phyloP scores from a whole-genome alignment of 441 rosid species.

The Eruca vesicaria region DNA sequence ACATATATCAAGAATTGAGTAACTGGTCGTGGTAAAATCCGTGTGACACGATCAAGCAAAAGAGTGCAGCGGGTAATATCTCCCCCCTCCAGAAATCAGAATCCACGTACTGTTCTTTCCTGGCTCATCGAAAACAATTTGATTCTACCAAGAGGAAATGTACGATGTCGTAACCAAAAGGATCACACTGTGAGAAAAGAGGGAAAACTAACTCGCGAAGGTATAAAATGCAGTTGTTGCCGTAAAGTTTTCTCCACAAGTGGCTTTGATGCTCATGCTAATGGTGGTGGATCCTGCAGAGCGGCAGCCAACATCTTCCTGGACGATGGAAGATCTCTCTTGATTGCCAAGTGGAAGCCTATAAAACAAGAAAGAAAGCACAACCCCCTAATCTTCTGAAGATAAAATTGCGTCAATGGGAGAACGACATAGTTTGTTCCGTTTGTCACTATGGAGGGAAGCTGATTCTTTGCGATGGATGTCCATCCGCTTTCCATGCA shows the following conservation, averaged over 20 bases:
- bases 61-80: conserved; percentile 43
- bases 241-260: conserved; percentile 42
- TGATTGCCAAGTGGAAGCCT: conserved; percentile 59
- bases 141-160: conserved; percentile 61
- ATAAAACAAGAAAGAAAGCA: conserved; percentile 33
- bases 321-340: conserved; percentile 80
- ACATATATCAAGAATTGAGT: conserved; percentile 20
- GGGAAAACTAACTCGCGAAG: conserved; percentile 61
- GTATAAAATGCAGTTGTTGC: conserved; percentile 77
- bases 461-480: conserved; percentile 54
- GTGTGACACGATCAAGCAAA: conserved; percentile 48
- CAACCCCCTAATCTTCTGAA: conserved; percentile 26
- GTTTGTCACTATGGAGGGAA: conserved; percentile 63
- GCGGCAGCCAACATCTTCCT: conserved; percentile 59
- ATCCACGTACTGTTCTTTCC: conserved; percentile 58
- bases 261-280: conserved; percentile 61
- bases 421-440: conserved; percentile 51
- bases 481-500: conserved; percentile 62
- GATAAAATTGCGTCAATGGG: conserved; percentile 27
- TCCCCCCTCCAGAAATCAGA: conserved; percentile 38
- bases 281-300: conserved; percentile 35
- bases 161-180: conserved; percentile 40
- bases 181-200: conserved; percentile 36
- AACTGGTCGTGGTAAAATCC: conserved; percentile 12
- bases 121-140: conserved; percentile 74